Conservation (phyloP, 768 basidiomycete species). For the Kwoniella heveanensis region DNA sequence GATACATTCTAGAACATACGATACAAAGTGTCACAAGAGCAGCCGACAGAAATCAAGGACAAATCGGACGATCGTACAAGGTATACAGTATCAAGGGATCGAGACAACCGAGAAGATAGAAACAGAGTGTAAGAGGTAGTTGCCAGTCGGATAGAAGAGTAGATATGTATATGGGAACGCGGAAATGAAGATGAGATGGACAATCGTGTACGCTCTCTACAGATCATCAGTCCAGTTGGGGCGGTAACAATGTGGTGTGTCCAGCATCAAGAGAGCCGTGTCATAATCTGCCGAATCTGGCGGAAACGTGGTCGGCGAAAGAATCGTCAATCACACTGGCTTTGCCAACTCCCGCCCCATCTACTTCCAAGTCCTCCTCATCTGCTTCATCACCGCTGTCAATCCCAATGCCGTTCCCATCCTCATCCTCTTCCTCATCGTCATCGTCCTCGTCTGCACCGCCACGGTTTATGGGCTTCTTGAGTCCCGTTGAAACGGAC, state of each 20-base stretch:
- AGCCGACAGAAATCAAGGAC: too few relatives aligned
- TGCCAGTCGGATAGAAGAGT: neutral
- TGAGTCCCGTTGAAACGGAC: neutral
- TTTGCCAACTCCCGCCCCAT: neutral
- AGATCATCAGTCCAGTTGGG: too few relatives aligned
- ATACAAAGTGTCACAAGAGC: too few relatives aligned
- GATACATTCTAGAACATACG: too few relatives aligned
- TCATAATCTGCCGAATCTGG: constrained; percentile 6
- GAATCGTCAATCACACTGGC: constrained; percentile 5
- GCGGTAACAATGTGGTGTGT: too few relatives aligned
- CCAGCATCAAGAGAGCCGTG: neutral
- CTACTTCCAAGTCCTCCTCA: constrained; percentile 15
- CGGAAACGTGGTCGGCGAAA: constrained; percentile 17
- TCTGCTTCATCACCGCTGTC: constrained; percentile 26
- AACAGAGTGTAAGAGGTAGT: too few relatives aligned
- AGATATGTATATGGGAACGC: neutral
- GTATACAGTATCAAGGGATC: too few relatives aligned
- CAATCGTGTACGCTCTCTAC: neutral
- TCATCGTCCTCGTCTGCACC: constrained; percentile 11
- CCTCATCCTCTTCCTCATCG: constrained; percentile 5
- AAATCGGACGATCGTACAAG: too few relatives aligned
- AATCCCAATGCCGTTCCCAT: neutral
- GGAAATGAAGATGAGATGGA: neutral
- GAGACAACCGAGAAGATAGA: too few relatives aligned
- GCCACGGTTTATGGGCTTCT: constrained; percentile 1